These are phyloP conservation scores for Inonotus obliquus DNA, from an alignment of 1,284 basidiomycete genomes.

Conservation along the genomic window DNA sequence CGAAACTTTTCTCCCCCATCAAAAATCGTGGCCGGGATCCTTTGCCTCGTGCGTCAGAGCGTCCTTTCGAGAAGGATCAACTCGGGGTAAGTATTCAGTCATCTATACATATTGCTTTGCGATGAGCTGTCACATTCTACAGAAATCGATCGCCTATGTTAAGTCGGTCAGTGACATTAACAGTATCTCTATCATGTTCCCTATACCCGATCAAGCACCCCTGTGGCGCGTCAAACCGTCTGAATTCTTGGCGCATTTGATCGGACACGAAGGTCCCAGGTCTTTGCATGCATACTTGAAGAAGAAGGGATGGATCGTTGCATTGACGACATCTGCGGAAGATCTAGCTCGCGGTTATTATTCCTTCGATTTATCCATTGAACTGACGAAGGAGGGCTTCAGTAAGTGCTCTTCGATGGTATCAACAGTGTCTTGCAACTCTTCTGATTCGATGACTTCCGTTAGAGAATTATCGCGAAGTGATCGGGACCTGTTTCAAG, in stretches of 20 bases:
- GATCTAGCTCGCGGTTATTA: slow-evolving; percentile 79
- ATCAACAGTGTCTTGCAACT: too few species aligned
- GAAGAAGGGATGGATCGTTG: slow-evolving; percentile 86
- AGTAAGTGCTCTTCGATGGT: slow-evolving; percentile 41
- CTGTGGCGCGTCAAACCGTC: slow-evolving; percentile 82
- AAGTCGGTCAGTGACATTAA: slow-evolving; percentile 92
- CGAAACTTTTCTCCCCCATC: slow-evolving; percentile 74
- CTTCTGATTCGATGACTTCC: not conserved
- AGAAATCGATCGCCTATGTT: slow-evolving; percentile 76
- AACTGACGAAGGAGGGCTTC: slow-evolving; percentile 86
- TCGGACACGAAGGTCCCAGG: slow-evolving; percentile 96
- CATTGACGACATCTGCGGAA: slow-evolving; percentile 70
- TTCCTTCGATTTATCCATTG: slow-evolving; percentile 81
- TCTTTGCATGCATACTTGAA: slow-evolving; percentile 93
- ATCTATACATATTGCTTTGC: not conserved
- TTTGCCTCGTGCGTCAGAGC: slow-evolving; percentile 65
- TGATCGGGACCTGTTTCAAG: slow-evolving; percentile 75
- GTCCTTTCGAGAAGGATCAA: slow-evolving; percentile 71
- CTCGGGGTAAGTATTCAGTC: slow-evolving; percentile 58
- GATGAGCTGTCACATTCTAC: slow-evolving; percentile 6
- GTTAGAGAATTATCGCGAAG: slow-evolving; percentile 72
- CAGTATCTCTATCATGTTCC: slow-evolving; percentile 84
- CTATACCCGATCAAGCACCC: slow-evolving; percentile 80
- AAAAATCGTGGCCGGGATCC: slow-evolving; percentile 65
- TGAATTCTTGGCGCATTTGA: slow-evolving; percentile 78